Conservation (phyloP, 176 grass and related monocot genomes). For the Cymbopogon citratus region DNA sequence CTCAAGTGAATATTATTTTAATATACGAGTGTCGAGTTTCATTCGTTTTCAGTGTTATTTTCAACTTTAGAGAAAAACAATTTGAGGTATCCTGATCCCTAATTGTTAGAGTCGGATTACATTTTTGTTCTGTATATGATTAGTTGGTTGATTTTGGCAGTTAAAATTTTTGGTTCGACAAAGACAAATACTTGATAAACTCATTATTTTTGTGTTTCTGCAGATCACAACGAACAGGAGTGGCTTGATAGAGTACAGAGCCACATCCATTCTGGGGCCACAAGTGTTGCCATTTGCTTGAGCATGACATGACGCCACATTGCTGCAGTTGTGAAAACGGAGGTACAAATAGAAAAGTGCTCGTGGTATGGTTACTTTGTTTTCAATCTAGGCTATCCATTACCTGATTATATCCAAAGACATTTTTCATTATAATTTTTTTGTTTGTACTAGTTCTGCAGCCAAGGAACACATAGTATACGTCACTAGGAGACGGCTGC, state of each 20-base stretch:
- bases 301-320: conserved; percentile 59
- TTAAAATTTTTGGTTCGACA: too few relatives aligned
- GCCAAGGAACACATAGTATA: conserved; percentile 72
- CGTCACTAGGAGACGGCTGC: conserved; percentile 72
- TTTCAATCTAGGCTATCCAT: background rate
- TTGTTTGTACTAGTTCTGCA: conserved; percentile 24
- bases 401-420: background rate
- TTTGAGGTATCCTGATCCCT: too few relatives aligned
- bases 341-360: too few relatives aligned
- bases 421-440: background rate
- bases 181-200: too few relatives aligned
- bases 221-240: conserved; percentile 75
- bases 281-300: conserved; percentile 83
- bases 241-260: conserved; percentile 79
- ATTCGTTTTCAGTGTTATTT: too few relatives aligned
- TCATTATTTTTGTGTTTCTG: conserved; percentile 4
- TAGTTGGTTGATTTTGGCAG: too few relatives aligned
- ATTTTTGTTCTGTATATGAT: too few relatives aligned
- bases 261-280: conserved; percentile 88
- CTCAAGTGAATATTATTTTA: too few relatives aligned
- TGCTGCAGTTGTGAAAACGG: conserved; percentile 64
- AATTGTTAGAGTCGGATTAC: too few relatives aligned
- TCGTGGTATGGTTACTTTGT: background rate
- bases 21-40: too few relatives aligned
- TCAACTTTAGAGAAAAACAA: too few relatives aligned